phyloP scores from a whole-genome alignment of 768 basidiomycete species.

The Gloeostereum incarnatum region DNA sequence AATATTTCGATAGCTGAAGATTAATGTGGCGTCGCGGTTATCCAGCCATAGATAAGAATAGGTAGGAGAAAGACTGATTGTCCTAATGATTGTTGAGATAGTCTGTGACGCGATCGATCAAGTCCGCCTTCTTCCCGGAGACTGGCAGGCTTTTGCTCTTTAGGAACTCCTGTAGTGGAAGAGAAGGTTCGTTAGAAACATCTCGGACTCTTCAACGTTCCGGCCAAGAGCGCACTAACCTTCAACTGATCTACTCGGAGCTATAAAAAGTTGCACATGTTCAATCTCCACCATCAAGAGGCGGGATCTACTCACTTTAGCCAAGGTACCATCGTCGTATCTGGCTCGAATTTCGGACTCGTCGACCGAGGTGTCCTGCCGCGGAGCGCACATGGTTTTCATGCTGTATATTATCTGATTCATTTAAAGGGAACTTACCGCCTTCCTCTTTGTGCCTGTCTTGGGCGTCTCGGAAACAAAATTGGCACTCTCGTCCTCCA shows the following conservation, averaged over 20 bases:
- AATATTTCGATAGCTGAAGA: too few relatives aligned
- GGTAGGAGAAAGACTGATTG: background rate
- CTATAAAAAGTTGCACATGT: slow-evolving; percentile 24
- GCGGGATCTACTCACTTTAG: slow-evolving; percentile 42
- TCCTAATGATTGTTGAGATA: slow-evolving; percentile 43
- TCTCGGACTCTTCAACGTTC: slow-evolving; percentile 6
- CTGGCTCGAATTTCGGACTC: slow-evolving; percentile 68
- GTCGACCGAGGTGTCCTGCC: slow-evolving; percentile 52
- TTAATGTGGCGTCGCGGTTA: too few relatives aligned
- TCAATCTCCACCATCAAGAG: slow-evolving; percentile 6
- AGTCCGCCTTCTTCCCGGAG: slow-evolving; percentile 66
- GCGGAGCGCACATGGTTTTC: background rate
- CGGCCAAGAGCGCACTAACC: slow-evolving; percentile 26
- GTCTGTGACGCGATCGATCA: slow-evolving; percentile 54
- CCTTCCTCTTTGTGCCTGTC: slow-evolving; percentile 60
- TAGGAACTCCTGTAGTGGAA: slow-evolving; percentile 50
- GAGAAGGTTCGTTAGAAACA: too few relatives aligned
- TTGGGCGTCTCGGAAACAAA: slow-evolving; percentile 25
- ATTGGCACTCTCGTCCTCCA: slow-evolving; percentile 55
- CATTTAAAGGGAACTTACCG: slow-evolving; percentile 31
- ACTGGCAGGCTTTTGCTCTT: slow-evolving; percentile 52
- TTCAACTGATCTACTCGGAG: slow-evolving; percentile 73
- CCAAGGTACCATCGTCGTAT: slow-evolving; percentile 48
- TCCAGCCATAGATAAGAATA: too few relatives aligned
- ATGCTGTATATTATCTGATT: slow-evolving; percentile 4